Evolutionary conservation across 2,329 filamentous ascomycete genomes (phyloP), one percentile per base, ranked within the genome.

Genomic region (Diaporthe ilicicola): DNA sequence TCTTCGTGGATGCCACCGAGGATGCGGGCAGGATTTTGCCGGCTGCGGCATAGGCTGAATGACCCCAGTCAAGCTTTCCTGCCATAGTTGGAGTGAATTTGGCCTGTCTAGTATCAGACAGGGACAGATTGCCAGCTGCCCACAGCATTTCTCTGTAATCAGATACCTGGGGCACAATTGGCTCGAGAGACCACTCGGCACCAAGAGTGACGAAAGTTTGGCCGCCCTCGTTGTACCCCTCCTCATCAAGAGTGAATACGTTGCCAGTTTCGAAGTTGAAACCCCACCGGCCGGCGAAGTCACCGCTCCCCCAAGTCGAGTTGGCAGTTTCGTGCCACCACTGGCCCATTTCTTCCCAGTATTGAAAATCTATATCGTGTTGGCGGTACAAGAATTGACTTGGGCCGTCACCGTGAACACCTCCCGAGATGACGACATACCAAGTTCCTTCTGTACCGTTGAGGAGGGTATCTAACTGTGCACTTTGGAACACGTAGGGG

Each of bases 251-350:
- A 17, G 78, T 75, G 74, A 85, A 84, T 19, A 83, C 72, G 50
- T 85, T 85, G 24, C 73, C 77, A 13, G 84, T 82, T 73, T 86
- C 84, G 51, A 84, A 85, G 72, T 86, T 86, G 77, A 79, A 85
- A 0, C 81, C 81, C 73, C 78, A 83, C 1, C 77, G 76, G 2
- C 82, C 82, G 2, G 79, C 80, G 78, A 79, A 81, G 24, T 75
- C 59, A 10, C 79, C 79, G 27, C 76, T 74, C 2, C 79, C 79
- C 79, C 80, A 81, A 0, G 79, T 81, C 4, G 79, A 74, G 69
- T 81, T 81, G 22, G 77, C 78, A n/a, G 74, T 68, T 69, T 84
- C 83, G 27, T 82, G 79, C 82, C 82, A 81, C 83, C 81, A 79
- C 69, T 82, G 76, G 78, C 68, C 68, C 34, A 70, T 39, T 4